These are phyloP conservation scores for Epithele typhae DNA, from an alignment of 768 basidiomycete species.

Conservation along the genomic window DNA sequence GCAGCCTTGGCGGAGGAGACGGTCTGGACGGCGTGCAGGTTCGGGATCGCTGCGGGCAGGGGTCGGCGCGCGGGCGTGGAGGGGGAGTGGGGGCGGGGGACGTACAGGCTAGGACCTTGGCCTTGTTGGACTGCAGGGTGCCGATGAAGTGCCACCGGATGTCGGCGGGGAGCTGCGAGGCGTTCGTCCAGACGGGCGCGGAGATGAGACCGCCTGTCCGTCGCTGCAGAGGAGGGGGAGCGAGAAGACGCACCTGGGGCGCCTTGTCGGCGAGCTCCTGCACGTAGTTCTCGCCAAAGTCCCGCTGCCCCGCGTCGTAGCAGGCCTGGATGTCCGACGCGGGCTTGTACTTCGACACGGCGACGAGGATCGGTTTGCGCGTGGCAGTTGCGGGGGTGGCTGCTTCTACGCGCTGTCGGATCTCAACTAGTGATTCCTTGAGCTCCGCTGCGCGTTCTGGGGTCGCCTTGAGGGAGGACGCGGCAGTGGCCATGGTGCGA, in stretches of 20 bases:
- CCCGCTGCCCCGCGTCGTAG: conserved; percentile 74
- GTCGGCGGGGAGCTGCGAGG: conserved; percentile 80
- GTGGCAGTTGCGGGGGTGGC: conserved; percentile 24
- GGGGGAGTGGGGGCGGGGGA: conserved; percentile 4
- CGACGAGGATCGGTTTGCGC: conserved; percentile 53
- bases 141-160: conserved; percentile 99
- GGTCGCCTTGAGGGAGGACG: conserved; percentile 4
- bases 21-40: conserved; percentile 84
- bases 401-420: conserved; percentile 43
- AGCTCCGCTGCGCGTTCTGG: conserved; percentile 39
- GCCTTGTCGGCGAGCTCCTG: conserved; percentile 91
- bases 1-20: conserved; percentile 80
- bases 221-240: not conserved
- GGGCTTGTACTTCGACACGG: conserved; percentile 93
- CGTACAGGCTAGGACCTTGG: conserved; percentile 80
- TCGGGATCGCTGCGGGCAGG: conserved; percentile 78
- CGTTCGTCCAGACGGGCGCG: not conserved
- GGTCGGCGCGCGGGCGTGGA: not conserved
- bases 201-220: not conserved
- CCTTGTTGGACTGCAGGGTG: conserved; percentile 89
- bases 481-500: conserved; percentile 8
- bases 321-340: conserved; percentile 81
- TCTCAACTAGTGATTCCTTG: conserved; percentile 45
- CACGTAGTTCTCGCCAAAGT: conserved; percentile 98
- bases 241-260: conserved; percentile 15